A percentile compares a stretch with the other conserved stretches of the same genome.
Evolutionary conservation across 495 filamentous ascomycete genomes (phyloP).

Genomic region (Penicillium paradoxum): DNA sequence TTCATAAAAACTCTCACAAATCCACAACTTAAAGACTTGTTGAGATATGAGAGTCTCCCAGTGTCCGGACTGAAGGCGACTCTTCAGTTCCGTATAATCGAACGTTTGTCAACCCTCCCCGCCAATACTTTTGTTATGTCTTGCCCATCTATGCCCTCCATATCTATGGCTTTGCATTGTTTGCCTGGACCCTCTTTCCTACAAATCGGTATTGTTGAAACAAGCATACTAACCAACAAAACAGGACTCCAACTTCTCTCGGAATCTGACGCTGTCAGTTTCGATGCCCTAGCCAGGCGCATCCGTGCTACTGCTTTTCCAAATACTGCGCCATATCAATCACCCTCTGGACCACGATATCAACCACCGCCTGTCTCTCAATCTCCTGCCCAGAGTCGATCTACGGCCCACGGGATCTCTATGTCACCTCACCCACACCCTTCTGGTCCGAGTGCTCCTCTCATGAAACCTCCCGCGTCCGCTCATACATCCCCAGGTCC

Average conservation of each 20-base stretch:
- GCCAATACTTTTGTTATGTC: no score
- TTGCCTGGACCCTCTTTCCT: background rate
- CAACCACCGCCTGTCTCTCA: conserved; percentile 21
- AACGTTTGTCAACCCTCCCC: conserved; percentile 51
- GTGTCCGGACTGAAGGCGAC: conserved; percentile 77
- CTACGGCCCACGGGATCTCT: conserved; percentile 20
- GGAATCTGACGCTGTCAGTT: conserved; percentile 27
- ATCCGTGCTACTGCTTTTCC: conserved; percentile 33
- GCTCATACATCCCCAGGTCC: conserved; percentile 29
- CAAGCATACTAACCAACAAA: conserved; percentile 6
- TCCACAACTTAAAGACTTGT: conserved; percentile 66
- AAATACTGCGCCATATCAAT: conserved; percentile 18
- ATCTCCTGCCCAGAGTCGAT: conserved; percentile 26
- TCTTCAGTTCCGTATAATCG: conserved; percentile 69
- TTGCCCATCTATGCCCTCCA: conserved; percentile 1
- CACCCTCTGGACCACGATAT: conserved; percentile 24
- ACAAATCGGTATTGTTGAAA: background rate
- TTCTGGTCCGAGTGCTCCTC: conserved; percentile 22
- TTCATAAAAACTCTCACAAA: conserved; percentile 61
- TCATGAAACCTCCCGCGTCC: background rate
- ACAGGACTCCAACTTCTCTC: conserved; percentile 35
- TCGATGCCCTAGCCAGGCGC: conserved; percentile 28
- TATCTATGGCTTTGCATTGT: background rate
- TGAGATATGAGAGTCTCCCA: conserved; percentile 60
- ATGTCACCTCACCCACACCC: conserved; percentile 34